A percentile compares a stretch with the other conserved stretches of the same genome.
phyloP scores from a whole-genome alignment of 345 rosid genomes.

The Hibiscus syriacus region DNA sequence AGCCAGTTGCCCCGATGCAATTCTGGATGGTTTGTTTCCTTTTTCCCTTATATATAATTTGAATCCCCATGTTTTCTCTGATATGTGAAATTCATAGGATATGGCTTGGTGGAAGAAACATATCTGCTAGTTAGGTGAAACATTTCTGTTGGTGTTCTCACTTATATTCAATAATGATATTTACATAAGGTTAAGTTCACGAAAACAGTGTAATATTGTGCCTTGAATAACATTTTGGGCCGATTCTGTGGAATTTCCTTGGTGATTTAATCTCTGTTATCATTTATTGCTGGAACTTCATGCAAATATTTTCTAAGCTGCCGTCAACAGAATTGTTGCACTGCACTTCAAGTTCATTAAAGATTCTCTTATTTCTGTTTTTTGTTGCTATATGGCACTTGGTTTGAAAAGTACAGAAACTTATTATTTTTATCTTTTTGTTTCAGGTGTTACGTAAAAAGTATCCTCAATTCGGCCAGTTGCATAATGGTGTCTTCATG shows the following conservation, averaged over 20 bases:
- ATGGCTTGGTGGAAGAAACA: background rate
- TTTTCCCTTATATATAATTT: constrained; percentile 1
- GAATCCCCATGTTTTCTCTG: background rate
- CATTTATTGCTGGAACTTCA: background rate
- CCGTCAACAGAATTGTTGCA: no score
- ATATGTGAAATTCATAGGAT: background rate
- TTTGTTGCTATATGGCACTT: background rate
- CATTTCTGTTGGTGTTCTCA: background rate
- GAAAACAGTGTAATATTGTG: background rate
- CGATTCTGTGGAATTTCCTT: background rate
- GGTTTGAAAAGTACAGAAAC: no score
- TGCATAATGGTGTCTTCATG: constrained; percentile 91
- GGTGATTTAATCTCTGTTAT: background rate
- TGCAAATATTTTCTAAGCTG: background rate
- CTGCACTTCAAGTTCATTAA: background rate
- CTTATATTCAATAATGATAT: background rate
- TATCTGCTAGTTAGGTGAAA: background rate
- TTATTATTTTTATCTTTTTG: background rate
- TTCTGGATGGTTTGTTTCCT: constrained; percentile 82
- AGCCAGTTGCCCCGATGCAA: constrained; percentile 88
- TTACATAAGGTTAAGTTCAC: background rate
- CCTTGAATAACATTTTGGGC: background rate
- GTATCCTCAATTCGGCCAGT: constrained; percentile 91
- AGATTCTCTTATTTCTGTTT: background rate
- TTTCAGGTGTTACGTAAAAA: constrained; percentile 77